These are phyloP conservation scores for Podospora sp. DNA, from an alignment of 495 filamentous ascomycete genomes.

Conservation along the genomic window DNA sequence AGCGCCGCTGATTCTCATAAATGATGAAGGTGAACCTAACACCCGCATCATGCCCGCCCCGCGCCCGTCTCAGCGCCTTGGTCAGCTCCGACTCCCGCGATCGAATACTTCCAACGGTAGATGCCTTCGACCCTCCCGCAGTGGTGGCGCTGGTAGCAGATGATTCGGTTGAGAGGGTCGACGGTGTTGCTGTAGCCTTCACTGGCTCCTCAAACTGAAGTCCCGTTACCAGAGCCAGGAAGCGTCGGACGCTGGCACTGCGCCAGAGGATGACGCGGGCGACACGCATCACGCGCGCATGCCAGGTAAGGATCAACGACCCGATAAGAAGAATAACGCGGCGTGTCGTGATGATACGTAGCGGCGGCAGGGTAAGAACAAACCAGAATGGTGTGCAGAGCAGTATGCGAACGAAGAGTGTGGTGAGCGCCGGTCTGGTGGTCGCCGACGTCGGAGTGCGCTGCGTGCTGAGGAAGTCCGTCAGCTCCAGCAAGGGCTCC, in stretches of 20 bases:
- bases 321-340: constrained; percentile 78
- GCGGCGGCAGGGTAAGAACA: constrained; percentile 73
- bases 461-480: constrained; percentile 91
- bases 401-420: constrained; percentile 85
- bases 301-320: constrained; percentile 84
- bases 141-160: constrained; percentile 20
- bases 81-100: constrained; percentile 40
- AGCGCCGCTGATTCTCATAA: constrained; percentile 95
- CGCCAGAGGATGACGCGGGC: constrained; percentile 89
- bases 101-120: constrained; percentile 9
- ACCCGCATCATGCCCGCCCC: constrained; percentile 60
- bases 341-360: constrained; percentile 83
- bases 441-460: constrained; percentile 89
- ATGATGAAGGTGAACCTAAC: constrained; percentile 95
- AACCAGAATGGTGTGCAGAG: constrained; percentile 89
- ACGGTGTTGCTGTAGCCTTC: constrained; percentile 25
- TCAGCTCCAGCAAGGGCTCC: constrained; percentile 83
- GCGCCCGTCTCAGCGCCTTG: constrained; percentile 37
- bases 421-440: constrained; percentile 86
- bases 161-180: constrained; percentile 25
- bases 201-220: constrained; percentile 62
- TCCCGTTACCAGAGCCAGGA: constrained; percentile 73
- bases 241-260: constrained; percentile 68
- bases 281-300: constrained; percentile 83
- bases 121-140: constrained; percentile 19